Evolutionary conservation across 2,329 filamentous ascomycete species (phyloP).

Genomic region (Neopestalotiopsis rosae): DNA sequence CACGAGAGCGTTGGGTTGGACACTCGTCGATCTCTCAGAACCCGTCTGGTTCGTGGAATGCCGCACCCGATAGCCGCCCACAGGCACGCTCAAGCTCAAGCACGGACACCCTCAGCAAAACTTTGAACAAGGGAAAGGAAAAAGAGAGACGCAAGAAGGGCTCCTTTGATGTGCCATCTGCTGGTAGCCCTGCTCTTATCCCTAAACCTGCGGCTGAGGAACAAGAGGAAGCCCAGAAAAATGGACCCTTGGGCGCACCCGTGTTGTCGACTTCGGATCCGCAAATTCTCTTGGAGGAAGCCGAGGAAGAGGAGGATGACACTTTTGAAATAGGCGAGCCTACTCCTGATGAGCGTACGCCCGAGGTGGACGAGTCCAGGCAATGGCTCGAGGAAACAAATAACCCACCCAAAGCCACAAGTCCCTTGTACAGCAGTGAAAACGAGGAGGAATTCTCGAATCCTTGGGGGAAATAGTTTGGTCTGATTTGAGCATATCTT

Average conservation of each 20-base stretch:
- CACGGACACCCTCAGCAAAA: conserved; percentile 32
- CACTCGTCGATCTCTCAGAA: conserved; percentile 41
- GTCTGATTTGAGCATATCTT: conserved; percentile 9
- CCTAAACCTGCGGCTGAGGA: conserved; percentile 29
- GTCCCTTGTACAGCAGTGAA: conserved; percentile 26
- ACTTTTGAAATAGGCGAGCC: conserved; percentile 29
- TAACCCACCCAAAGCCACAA: conserved; percentile 6
- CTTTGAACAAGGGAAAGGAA: conserved; percentile 36
- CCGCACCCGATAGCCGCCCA: conserved; percentile 34
- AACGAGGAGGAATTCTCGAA: conserved; percentile 51
- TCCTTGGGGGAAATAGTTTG: conserved; percentile 42
- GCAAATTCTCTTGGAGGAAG: conserved; percentile 38
- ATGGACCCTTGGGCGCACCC: conserved; percentile 38
- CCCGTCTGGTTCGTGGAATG: conserved; percentile 36
- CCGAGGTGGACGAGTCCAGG: conserved; percentile 19
- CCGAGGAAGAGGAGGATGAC: conserved; percentile 35
- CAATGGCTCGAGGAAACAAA: conserved; percentile 18
- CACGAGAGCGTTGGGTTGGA: conserved; percentile 67
- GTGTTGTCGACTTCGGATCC: conserved; percentile 36
- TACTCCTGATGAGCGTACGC: conserved; percentile 29
- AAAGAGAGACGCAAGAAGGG: conserved; percentile 35
- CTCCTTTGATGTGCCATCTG: conserved; percentile 26
- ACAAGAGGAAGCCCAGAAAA: conserved; percentile 33
- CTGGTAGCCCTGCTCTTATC: conserved; percentile 19
- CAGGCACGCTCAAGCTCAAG: conserved; percentile 25